A percentile compares a stretch with the other conserved stretches of the same genome.
phyloP scores from a whole-genome alignment of 2,329 filamentous ascomycete genomes.

The Hansfordia pulvinata region DNA sequence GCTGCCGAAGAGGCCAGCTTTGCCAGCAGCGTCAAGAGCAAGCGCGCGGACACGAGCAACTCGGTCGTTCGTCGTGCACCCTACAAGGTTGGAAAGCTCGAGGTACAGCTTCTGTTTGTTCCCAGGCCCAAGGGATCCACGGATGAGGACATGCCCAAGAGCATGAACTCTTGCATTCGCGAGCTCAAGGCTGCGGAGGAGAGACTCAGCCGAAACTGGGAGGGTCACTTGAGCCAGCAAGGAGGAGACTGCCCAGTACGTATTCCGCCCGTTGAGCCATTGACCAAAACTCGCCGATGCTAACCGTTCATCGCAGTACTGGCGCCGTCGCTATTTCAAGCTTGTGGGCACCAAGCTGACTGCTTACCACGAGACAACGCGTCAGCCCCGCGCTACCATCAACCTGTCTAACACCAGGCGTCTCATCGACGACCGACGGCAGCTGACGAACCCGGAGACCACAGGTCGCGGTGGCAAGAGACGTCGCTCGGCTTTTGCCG shows the following conservation, averaged over 20 bases:
- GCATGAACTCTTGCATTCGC: slow-evolving; percentile 91
- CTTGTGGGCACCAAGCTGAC: slow-evolving; percentile 83
- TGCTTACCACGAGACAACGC: slow-evolving; percentile 89
- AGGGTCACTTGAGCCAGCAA: slow-evolving; percentile 88
- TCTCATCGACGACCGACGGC: slow-evolving; percentile 80
- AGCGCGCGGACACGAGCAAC: slow-evolving; percentile 50
- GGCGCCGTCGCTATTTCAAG: slow-evolving; percentile 96
- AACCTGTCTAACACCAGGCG: slow-evolving; percentile 88
- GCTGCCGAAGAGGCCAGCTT: slow-evolving; percentile 71
- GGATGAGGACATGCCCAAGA: slow-evolving; percentile 98
- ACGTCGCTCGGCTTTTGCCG: slow-evolving; percentile 87
- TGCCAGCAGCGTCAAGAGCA: slow-evolving; percentile 86
- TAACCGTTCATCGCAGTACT: slow-evolving; percentile 53
- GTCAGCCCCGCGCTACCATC: slow-evolving; percentile 91
- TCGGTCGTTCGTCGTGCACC: slow-evolving; percentile 70
- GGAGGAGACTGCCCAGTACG: slow-evolving; percentile 94
- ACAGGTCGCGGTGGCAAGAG: slow-evolving; percentile 64
- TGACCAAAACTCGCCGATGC: slow-evolving; percentile 7
- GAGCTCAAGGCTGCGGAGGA: slow-evolving; percentile 87
- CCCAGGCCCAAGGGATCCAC: slow-evolving; percentile 76
- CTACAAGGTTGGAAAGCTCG: slow-evolving; percentile 92
- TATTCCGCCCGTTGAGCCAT: slow-evolving; percentile 13
- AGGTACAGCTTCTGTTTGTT: slow-evolving; percentile 87
- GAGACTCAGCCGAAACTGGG: slow-evolving; percentile 62
- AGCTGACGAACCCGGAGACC: slow-evolving; percentile 73